phyloP scores from a whole-genome alignment of 129 eudicot genomes.

The Flaveria sonorensis region DNA sequence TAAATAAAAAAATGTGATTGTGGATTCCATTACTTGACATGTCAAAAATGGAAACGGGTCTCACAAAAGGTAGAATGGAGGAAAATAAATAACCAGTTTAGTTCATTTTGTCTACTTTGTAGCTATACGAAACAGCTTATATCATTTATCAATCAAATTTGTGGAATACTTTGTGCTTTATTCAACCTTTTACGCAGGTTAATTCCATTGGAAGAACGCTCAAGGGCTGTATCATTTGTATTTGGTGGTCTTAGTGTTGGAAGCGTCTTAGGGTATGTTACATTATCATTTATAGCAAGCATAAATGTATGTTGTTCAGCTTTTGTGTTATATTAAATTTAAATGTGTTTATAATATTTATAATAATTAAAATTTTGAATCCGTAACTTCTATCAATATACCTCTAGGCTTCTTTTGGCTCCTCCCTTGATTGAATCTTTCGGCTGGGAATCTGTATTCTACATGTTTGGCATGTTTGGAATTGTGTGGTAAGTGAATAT shows the following conservation, averaged over 20 bases:
- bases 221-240: conserved; percentile 96
- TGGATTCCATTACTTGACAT: neutral
- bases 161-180: conserved; percentile 4
- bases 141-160: neutral
- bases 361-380: neutral
- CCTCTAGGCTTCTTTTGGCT: conserved; percentile 92
- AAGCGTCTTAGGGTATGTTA: conserved; percentile 85
- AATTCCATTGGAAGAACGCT: conserved; percentile 90
- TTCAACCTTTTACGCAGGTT: conserved; percentile 49
- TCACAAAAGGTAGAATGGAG: neutral
- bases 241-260: conserved; percentile 98
- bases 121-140: neutral
- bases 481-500: conserved; percentile 74
- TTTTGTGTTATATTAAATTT: neutral
- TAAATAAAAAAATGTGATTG: neutral
- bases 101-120: neutral
- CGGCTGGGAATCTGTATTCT: conserved; percentile 98
- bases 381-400: conserved; percentile 16
- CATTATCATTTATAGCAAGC: conserved; percentile 9
- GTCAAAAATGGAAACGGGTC: neutral
- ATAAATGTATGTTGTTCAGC: neutral
- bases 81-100: neutral
- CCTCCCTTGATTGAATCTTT: conserved; percentile 84
- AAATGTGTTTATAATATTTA: neutral
- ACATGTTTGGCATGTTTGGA: conserved; percentile 86